Evolutionary conservation across 2,329 filamentous ascomycete genomes (phyloP), one percentile per base, ranked within the genome.

Genomic region (Cladophialophora carrionii): DNA sequence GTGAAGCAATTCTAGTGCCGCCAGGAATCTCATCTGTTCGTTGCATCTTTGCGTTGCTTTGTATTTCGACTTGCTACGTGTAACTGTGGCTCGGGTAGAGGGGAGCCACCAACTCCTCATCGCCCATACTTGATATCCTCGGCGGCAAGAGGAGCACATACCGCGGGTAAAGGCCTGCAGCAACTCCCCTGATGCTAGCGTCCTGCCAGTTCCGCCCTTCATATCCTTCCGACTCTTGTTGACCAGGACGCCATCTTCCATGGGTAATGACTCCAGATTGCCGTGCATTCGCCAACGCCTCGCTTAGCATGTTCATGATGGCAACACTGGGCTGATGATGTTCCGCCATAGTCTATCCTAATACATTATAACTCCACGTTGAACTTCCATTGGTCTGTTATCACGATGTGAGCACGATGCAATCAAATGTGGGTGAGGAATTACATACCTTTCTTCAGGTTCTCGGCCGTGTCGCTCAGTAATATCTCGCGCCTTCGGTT

Each of bases 391-490:
- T 77, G 77, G 29, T 77, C 80, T 81, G 51, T 43, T 14, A 58
- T 26, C 31, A 17, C 41, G 62, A 70, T 31, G 29, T 49, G 2
- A 24, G 41, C 29, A 26, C 26, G n/a, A 43, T 14, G 6, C 41
- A 8, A 17, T 49, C 14, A 22, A 37, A 41, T 31, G 46, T 17
- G 22, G 2, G 53, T 3, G 14, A 60, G 49, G 20, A 34, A 29
- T 43, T n/a, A 83, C 85, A 78, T 83, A 95, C 94, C 90, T 75
- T 91, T 88, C 72, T 90, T 92, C 59, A 99, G 81, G 72, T 96
- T 96, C 71, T 96, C 90, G 0, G 95, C 95, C 1, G 95, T 98
- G 73, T 97, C 92, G 62, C 92, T 91, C 22, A 99, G 83, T 9
- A 99, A 77, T 69, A 98, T 97, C 26, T 97, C 84, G 52, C 95